Base-by-base conservation (phyloP, 2,329 filamentous ascomycete genomes). In the Coniochaeta ligniaria region DNA sequence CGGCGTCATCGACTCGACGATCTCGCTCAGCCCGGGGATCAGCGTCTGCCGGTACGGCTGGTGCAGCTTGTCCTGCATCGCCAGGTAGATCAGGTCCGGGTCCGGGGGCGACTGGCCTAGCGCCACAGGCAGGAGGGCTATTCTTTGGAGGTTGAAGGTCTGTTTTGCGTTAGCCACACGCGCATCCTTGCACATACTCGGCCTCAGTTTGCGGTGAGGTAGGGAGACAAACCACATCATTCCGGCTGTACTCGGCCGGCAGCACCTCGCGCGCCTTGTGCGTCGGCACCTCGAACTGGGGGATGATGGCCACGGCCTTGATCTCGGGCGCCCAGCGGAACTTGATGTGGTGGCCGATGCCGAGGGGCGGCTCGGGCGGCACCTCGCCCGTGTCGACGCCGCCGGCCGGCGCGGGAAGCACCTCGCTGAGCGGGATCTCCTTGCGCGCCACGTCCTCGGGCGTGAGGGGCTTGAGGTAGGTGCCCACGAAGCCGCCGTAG, bases 51-150 rank as follows among this genome's bases (percentile, higher is more conserved):
- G 89, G 79, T 99, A 98, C 50, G 92, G 95, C 76, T 99, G 95
- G 78, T 99, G 95, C 63, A 99, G 86, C 76, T 93, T 96, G 79
- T 99, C 95, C 77, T 98, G 95, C 95, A 99, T 99, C 55, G 93
- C 94, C 56, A 96, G 87, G 78, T 96, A 96, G 73, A 99, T 99
- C 75, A 96, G 89, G 68, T 96, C 89, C 24, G 95, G 89, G 71
- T 97, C 90, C 1, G 93, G 94, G 11, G 95, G 94, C 8, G 90
- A 94, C 73, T 92, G 88, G 65, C 93, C 92, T 54, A 99, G 83
- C 1, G 93, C 93, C 12, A 92, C 91, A 35, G 94, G 93, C 14
- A 99, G 83, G 57, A 99, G 83, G 2, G 94, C 93, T 73, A 96
- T 91, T 66, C 95, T 85, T 77, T 98, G 95, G 68, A 98, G 82